These are phyloP conservation scores for Ascochyta clinopodiicola DNA, from an alignment of 2,329 filamentous ascomycete species.

Conservation along the genomic window DNA sequence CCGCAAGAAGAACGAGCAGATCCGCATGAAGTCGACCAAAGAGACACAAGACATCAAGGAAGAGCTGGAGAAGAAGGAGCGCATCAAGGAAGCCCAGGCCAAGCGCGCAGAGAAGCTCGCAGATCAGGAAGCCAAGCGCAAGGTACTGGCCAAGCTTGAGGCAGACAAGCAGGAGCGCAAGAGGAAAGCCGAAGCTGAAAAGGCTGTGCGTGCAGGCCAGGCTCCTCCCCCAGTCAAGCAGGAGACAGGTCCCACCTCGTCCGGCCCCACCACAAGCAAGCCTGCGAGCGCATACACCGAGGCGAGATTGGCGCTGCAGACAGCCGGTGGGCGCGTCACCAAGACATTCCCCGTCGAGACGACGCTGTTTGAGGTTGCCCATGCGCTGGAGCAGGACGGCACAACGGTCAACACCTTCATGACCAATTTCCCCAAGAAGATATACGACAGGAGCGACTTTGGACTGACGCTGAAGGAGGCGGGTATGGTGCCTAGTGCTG, in stretches of 20 bases:
- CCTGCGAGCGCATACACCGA: constrained; percentile 77
- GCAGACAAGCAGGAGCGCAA: constrained; percentile 91
- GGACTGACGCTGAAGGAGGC: constrained; percentile 92
- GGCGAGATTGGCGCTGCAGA: constrained; percentile 82
- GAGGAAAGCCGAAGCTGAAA: constrained; percentile 82
- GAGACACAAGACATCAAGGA: constrained; percentile 91
- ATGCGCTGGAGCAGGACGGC: constrained; percentile 75
- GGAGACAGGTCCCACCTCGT: constrained; percentile 56
- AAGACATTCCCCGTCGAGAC: constrained; percentile 90
- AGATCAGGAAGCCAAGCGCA: constrained; percentile 83
- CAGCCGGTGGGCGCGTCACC: constrained; percentile 74
- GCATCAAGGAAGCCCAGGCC: constrained; percentile 85
- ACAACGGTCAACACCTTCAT: constrained; percentile 76
- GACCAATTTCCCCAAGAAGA: constrained; percentile 86
- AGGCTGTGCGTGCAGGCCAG: constrained; percentile 83
- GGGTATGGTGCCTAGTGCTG: constrained; percentile 88
- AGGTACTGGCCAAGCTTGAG: constrained; percentile 91
- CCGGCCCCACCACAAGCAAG: constrained; percentile 62
- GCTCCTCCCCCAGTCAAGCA: constrained; percentile 56
- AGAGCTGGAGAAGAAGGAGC: constrained; percentile 84
- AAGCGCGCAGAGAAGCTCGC: constrained; percentile 89
- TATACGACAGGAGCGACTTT: constrained; percentile 74
- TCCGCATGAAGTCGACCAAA: constrained; percentile 85
- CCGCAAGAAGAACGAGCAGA: constrained; percentile 83
- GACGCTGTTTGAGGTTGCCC: constrained; percentile 89